Percentiles rank a stretch among this genome's conserved stretches.
Conservation (phyloP, 176 grass and related monocot genomes). For the Oryza nivara region DNA sequence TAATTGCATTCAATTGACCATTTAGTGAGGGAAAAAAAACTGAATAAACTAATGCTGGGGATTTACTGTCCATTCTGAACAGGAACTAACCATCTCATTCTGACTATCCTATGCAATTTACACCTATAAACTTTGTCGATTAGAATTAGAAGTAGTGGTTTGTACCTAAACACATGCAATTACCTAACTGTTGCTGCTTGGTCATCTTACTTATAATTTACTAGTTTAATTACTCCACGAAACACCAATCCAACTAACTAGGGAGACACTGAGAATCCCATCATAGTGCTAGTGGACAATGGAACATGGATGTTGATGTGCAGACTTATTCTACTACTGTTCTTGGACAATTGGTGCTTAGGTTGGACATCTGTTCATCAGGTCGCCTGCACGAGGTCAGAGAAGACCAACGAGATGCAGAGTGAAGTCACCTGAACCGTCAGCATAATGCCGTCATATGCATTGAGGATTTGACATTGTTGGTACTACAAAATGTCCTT, state of each 20-base stretch:
- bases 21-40: neutral
- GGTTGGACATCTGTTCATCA: neutral
- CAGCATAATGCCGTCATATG: conserved; percentile 13
- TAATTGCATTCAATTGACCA: neutral
- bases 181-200: neutral
- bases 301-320: neutral
- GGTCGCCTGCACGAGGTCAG: neutral
- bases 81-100: neutral
- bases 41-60: neutral
- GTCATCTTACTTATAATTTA: neutral
- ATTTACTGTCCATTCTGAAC: neutral
- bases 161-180: neutral
- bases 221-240: neutral
- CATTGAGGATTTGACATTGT: neutral
- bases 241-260: neutral
- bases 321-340: neutral
- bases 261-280: neutral
- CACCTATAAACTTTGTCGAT: neutral
- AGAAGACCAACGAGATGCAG: neutral
- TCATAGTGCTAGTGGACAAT: neutral
- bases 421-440: conserved; percentile 25
- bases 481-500: neutral
- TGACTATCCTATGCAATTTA: neutral
- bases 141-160: neutral
- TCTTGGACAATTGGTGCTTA: neutral